Base-by-base conservation (phyloP, 176 grass and related monocot species). In the Typha latifolia region DNA sequence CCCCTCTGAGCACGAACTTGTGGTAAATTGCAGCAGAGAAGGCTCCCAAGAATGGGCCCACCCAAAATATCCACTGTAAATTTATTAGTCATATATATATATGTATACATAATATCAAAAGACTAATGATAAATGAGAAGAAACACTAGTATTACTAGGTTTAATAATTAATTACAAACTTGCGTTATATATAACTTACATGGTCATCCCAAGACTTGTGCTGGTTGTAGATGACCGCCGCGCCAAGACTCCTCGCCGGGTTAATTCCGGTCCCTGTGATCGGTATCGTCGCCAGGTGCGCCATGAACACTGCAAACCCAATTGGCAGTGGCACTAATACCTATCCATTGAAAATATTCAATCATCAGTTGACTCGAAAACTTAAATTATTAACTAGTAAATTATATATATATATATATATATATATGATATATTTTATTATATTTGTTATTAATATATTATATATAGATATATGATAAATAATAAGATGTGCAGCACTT, bases 21-120 rank as follows among this genome's bases (percentile, higher is more conserved):
- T 89, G 78, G 77, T 96, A 96, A 20, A 82, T 0, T 49, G 92
- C 85, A 32, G 92, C 92, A 12, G 12, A n/a, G 5, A 63, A 26
- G 26, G 92, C 92, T 21, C 92, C 92, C 16, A 84, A 4, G 47
- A 84, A 18, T 65, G 92, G 92, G 6, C 92, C 92, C 4, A 82
- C 80, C 92, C 88, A 96, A 70, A 96, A 91, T 32, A 96, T 96
- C 92, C 92, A 96, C 88, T 96, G 74, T 73, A 72, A 49, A 72
- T 56, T 55, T 56, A 21, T 21, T 19, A 59, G n/a, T 59, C n/a
- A 22, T 3, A 59, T 8, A 20, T 2, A 57, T 8, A 57, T n/a
- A 16, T n/a, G 4, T 18, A 57, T 7, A 56, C 3, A 56, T 5
- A 55, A 14, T 1, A 55, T 19, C 1, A 52, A 2, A 1, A 4